A percentile compares a stretch with the other conserved stretches of the same genome.
These are phyloP conservation scores for Penicillium rolfsii DNA, from an alignment of 2,329 filamentous ascomycete genomes.

Conservation along the genomic window DNA sequence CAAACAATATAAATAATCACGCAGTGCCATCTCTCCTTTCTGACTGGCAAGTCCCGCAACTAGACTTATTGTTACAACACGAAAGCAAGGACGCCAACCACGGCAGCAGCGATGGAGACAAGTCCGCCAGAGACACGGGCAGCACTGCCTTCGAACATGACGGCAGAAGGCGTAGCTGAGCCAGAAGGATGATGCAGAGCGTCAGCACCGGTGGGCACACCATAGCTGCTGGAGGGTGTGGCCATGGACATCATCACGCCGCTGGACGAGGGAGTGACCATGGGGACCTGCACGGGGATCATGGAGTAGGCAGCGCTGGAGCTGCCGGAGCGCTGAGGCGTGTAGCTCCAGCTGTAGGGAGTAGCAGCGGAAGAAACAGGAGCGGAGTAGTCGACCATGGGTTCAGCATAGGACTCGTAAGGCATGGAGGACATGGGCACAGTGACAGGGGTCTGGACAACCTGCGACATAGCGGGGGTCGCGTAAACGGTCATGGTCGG, in stretches of 20 bases:
- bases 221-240: conserved; percentile 31
- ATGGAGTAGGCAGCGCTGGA: conserved; percentile 26
- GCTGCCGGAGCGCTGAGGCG: conserved; percentile 16
- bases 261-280: conserved; percentile 19
- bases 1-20: conserved; percentile 4
- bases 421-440: conserved; percentile 3
- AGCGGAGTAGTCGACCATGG: conserved; percentile 14
- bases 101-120: conserved; percentile 28
- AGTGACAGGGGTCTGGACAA: conserved; percentile 11
- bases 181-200: conserved; percentile 44
- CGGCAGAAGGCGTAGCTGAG: conserved; percentile 32
- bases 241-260: conserved; percentile 34
- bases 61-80: conserved; percentile 29
- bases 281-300: conserved; percentile 36
- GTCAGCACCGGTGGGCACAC: conserved; percentile 53
- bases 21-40: background rate
- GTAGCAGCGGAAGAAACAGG: conserved; percentile 8
- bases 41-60: background rate
- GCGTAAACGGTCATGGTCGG: conserved; percentile 22
- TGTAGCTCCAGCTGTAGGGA: conserved; percentile 15
- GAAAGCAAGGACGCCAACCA: conserved; percentile 35
- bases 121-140: conserved; percentile 28
- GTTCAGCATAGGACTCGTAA: background rate
- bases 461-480: conserved; percentile 11
- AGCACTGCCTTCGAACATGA: conserved; percentile 33